phyloP scores from a whole-genome alignment of 2,329 filamentous ascomycete genomes.

The Sporothrix brasiliensis region DNA sequence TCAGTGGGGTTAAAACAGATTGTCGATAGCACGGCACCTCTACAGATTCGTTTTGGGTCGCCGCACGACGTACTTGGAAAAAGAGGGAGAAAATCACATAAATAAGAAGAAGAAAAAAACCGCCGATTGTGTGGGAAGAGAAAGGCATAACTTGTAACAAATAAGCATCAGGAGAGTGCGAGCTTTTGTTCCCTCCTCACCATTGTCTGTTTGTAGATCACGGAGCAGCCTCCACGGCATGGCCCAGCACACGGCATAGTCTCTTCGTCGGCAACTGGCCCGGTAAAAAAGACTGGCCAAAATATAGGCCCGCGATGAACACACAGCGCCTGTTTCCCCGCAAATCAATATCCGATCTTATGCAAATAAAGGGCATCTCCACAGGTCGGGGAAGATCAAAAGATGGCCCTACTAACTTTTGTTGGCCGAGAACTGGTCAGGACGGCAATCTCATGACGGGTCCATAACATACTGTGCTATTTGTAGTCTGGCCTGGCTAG shows the following conservation, averaged over 20 bases:
- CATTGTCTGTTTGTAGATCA: not conserved
- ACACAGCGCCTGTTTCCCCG: not conserved
- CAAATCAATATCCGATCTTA: constrained; percentile 7
- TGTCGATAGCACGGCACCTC: not conserved
- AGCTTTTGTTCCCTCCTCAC: not conserved
- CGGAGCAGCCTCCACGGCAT: not conserved
- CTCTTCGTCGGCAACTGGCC: constrained; percentile 3
- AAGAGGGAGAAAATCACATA: not conserved
- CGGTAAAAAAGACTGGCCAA: constrained; percentile 3
- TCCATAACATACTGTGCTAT: not conserved
- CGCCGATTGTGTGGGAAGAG: not conserved
- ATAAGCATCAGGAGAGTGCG: not conserved
- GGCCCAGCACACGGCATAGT: not conserved
- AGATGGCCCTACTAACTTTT: not conserved
- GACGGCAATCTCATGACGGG: not conserved
- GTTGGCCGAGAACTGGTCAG: constrained; percentile 8
- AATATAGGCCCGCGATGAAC: not conserved
- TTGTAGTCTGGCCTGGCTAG: not conserved
- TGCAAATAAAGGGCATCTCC: constrained; percentile 16
- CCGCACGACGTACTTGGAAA: too few relatives aligned
- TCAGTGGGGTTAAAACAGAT: not conserved
- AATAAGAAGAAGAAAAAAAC: not conserved
- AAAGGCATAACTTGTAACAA: not conserved
- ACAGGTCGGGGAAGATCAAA: not conserved
- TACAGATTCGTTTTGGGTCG: not conserved